Evolutionary conservation across 257 asterid species (phyloP), one percentile per base, ranked within the genome.

Genomic region (Nicotiana noctiflora): DNA sequence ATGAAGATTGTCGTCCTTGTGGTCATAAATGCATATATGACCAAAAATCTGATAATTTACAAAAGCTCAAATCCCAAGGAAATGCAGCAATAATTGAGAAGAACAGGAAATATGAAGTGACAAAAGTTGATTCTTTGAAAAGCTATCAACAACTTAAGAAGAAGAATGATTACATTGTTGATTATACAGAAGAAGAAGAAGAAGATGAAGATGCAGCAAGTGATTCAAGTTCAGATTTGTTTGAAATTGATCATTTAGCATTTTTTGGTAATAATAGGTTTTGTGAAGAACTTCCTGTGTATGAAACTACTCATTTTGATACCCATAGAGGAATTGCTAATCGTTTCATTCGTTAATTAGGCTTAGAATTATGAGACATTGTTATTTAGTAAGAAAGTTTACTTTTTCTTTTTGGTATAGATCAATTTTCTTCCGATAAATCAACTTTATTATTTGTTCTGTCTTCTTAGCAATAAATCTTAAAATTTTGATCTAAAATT

Each of bases 191-290:
- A 0, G 90, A 84, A 3, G 79, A 83, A 0, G 29, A 27, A 1
- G 88, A 83, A 0, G 88, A 88, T 1, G 78, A 84, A 0, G 89
- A 88, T 72, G 87, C 82, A 31, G 82, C 87, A 21, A 93, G 98
- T 77, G 97, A 93, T 84, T 83, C 92, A 5, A 95, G 98, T 76
- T 95, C 98, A 72, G 98, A 95, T 76, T 86, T 95, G 46, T 95
- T 95, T 81, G 98, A 95, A 79, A 89, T 95, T 17, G 97, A 95
- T 86, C 97, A 93, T 65, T 70, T 87, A 15, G 87, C 89, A 0
- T 66, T 88, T 61, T 87, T 90, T 6, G 89, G 90, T 67, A 78
- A 87, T 34, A 65, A 75, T 19, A 94, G 91, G 81, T 95, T 84
- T 19, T 79, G 90, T 4, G 89, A 95, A 79, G 97, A 95, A 83